phyloP scores from a whole-genome alignment of 495 filamentous ascomycete genomes.

The Platismatia glauca region DNA sequence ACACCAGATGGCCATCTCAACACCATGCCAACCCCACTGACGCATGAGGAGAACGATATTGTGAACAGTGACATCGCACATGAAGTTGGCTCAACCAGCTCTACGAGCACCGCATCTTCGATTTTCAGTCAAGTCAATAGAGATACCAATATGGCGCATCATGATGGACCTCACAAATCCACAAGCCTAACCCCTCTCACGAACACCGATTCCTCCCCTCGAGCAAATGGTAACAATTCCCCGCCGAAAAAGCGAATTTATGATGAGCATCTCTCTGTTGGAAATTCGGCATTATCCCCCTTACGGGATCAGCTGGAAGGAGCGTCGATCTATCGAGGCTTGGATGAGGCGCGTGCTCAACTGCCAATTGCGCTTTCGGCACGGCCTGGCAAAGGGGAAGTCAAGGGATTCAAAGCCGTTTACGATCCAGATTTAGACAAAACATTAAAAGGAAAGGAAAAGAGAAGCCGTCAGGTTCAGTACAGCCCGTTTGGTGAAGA shows the following conservation, averaged over 20 bases:
- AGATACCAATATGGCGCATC: constrained; percentile 35
- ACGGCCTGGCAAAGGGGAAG: constrained; percentile 49
- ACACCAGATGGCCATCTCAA: constrained; percentile 5
- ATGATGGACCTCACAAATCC: constrained; percentile 39
- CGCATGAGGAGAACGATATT: constrained; percentile 49
- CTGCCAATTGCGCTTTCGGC: constrained; percentile 47
- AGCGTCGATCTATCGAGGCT: constrained; percentile 7
- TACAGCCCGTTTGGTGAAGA: constrained; percentile 60
- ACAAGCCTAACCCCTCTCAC: constrained; percentile 69
- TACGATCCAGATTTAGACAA: constrained; percentile 69
- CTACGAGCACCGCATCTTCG: constrained; percentile 53
- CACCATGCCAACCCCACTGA: constrained; percentile 16
- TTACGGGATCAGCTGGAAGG: constrained; percentile 11
- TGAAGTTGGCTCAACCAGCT: constrained; percentile 57
- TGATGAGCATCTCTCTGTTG: constrained; percentile 12
- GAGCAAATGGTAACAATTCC: constrained; percentile 48
- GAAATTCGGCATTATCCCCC: constrained; percentile 11
- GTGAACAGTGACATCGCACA: constrained; percentile 53
- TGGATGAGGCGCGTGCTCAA: constrained; percentile 3
- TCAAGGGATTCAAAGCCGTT: constrained; percentile 58
- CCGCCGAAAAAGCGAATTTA: constrained; percentile 32
- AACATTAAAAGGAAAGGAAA: constrained; percentile 54
- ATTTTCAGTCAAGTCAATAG: constrained; percentile 45
- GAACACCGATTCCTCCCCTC: constrained; percentile 65
- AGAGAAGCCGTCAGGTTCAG: constrained; percentile 46